phyloP scores from a whole-genome alignment of 768 basidiomycete genomes.

The Agrocybe pediades region DNA sequence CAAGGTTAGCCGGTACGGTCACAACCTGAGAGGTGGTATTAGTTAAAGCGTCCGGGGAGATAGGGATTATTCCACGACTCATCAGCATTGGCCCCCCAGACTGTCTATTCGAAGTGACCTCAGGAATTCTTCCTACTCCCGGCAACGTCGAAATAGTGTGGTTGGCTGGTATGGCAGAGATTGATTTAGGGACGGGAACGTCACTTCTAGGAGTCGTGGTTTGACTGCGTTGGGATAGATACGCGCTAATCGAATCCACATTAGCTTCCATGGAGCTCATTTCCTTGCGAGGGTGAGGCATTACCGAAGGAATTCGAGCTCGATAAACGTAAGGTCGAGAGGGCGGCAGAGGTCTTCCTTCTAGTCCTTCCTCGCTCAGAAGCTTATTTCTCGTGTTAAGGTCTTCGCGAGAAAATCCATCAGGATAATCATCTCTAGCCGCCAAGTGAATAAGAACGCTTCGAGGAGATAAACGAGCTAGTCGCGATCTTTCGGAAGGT shows the following conservation, averaged over 20 bases:
- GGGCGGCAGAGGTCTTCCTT: background rate
- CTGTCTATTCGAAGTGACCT: background rate
- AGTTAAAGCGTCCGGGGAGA: too few species aligned
- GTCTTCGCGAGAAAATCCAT: background rate
- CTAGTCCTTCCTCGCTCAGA: background rate
- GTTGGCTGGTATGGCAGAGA: slow-evolving; percentile 1
- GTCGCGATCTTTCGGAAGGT: background rate
- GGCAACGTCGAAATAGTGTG: slow-evolving; percentile 13
- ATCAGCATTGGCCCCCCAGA: slow-evolving; percentile 6
- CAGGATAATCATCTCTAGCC: background rate
- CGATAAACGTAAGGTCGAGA: background rate
- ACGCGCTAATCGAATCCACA: background rate
- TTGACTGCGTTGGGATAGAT: background rate
- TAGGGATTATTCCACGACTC: background rate
- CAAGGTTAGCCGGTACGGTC: background rate
- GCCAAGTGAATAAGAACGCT: background rate
- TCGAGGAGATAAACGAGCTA: background rate
- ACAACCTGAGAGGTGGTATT: too few species aligned
- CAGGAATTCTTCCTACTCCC: slow-evolving; percentile 1
- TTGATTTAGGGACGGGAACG: background rate
- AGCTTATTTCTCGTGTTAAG: background rate
- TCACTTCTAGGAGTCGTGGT: background rate
- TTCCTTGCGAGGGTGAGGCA: background rate
- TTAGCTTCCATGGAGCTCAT: too few species aligned
- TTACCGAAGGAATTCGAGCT: background rate